Conservation (phyloP, 192 early-diverging fungal species). For the Ramicandelaber brevisporus region DNA sequence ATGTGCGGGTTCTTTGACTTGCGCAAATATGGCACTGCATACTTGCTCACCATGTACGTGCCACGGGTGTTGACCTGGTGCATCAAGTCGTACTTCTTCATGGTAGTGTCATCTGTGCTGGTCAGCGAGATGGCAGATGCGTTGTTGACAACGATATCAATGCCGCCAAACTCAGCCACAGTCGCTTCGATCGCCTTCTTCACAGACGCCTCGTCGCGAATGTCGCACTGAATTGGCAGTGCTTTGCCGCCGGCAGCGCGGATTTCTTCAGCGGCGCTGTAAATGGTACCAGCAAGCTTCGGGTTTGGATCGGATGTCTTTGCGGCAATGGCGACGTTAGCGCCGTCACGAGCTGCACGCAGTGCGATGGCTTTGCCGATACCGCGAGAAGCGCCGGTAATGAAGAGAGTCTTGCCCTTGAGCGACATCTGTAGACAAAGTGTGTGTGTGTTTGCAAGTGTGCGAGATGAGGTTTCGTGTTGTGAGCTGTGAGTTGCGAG, state of each 20-base stretch:
- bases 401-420: conserved; percentile 21
- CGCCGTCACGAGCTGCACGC: conserved; percentile 35
- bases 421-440: conserved; percentile 14
- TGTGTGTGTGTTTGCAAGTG: background rate
- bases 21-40: conserved; percentile 31
- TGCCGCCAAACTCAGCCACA: conserved; percentile 38
- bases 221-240: conserved; percentile 56
- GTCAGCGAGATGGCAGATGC: conserved; percentile 49
- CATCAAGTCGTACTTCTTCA: conserved; percentile 50
- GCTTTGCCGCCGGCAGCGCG: conserved; percentile 45
- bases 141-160: conserved; percentile 67
- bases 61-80: conserved; percentile 53
- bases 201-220: conserved; percentile 55
- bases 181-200: conserved; percentile 32
- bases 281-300: conserved; percentile 65
- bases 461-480: too few species aligned
- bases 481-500: too few species aligned
- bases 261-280: conserved; percentile 45
- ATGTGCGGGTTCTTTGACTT: conserved; percentile 45
- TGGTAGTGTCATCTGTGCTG: conserved; percentile 21
- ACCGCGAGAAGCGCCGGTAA: conserved; percentile 37
- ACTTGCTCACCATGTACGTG: conserved; percentile 52
- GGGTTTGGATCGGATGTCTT: conserved; percentile 45
- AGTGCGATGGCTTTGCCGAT: conserved; percentile 56
- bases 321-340: conserved; percentile 42